phyloP scores from a whole-genome alignment of 306 rosid species.

The Abrus precatorius region DNA sequence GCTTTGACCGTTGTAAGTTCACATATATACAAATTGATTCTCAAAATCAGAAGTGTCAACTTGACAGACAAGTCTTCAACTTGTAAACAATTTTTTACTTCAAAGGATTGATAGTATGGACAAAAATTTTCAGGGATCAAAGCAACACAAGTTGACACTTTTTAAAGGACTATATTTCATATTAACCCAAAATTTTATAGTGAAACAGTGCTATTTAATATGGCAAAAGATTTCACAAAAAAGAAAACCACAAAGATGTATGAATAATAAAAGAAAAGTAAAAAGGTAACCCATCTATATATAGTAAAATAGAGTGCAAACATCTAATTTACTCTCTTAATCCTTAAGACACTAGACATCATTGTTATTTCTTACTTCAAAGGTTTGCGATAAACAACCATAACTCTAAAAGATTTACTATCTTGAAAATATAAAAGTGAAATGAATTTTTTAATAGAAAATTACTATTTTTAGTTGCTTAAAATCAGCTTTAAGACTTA shows the following conservation, averaged over 20 bases:
- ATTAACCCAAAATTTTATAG: background rate
- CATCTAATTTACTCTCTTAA: background rate
- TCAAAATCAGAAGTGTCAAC: background rate
- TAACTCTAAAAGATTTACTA: too few relatives aligned
- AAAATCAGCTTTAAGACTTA: too few relatives aligned
- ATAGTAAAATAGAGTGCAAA: background rate
- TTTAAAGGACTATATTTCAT: background rate
- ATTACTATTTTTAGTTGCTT: too few relatives aligned
- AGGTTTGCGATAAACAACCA: too few relatives aligned
- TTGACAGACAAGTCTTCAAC: background rate
- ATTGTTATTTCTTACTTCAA: background rate
- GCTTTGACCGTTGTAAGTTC: background rate
- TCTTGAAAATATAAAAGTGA: too few relatives aligned
- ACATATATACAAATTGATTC: background rate
- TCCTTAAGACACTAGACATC: constrained; percentile 6
- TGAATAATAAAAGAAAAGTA: too few relatives aligned
- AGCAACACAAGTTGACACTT: background rate
- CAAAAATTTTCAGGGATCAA: background rate
- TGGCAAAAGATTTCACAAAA: background rate
- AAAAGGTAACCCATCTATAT: background rate
- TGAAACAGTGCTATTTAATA: background rate
- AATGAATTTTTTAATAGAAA: too few relatives aligned
- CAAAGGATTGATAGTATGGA: background rate
- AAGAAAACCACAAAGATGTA: background rate
- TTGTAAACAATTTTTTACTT: background rate